Evolutionary conservation across 2,329 filamentous ascomycete species (phyloP).

Genomic region (Aspergillus awamori): DNA sequence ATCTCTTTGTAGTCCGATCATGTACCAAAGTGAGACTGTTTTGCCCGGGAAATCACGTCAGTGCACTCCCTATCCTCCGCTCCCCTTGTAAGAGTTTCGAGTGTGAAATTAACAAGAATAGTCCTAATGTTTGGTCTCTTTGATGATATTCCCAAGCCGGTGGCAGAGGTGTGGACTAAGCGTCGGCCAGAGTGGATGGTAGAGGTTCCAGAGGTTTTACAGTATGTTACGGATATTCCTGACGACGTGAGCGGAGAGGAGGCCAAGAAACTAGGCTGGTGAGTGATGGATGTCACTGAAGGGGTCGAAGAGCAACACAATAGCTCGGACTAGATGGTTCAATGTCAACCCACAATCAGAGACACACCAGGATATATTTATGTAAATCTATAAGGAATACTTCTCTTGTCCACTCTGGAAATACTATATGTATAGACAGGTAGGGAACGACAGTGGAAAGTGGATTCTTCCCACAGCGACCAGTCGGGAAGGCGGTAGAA

Average conservation of each 20-base stretch:
- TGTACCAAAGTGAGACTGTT: background rate
- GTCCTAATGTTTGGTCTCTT: background rate
- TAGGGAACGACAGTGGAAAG: too few species aligned
- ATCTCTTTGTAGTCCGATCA: background rate
- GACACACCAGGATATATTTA: too few species aligned
- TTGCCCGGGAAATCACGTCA: background rate
- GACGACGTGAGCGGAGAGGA: background rate
- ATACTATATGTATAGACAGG: too few species aligned
- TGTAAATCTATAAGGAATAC: too few species aligned
- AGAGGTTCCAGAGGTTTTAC: background rate
- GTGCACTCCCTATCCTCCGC: background rate
- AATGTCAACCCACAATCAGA: too few species aligned
- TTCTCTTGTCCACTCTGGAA: too few species aligned
- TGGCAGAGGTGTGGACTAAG: background rate
- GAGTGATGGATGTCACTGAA: too few species aligned
- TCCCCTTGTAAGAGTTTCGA: too few species aligned
- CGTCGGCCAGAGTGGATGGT: background rate
- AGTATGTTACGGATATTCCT: background rate
- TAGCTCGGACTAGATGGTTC: too few species aligned
- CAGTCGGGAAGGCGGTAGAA: too few species aligned
- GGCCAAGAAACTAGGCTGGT: background rate
- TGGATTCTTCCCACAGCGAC: too few species aligned
- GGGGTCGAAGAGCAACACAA: too few species aligned
- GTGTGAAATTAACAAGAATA: background rate
- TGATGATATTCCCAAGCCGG: background rate